Evolutionary conservation across 805 yeast species (phyloP).

Genomic region (Kregervanrija fluxuum): DNA sequence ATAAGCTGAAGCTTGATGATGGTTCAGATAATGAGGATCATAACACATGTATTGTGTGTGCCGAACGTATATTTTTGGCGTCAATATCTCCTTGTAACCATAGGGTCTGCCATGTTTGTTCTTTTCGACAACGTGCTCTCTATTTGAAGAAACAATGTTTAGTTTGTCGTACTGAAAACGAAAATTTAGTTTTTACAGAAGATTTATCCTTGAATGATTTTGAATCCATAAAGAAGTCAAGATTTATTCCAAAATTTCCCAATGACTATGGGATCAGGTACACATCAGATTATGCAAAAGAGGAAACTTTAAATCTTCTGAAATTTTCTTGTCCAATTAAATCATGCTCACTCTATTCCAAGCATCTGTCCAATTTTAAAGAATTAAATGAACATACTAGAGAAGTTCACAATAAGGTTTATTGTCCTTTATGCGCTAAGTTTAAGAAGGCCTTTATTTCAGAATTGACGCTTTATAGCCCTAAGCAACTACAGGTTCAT

Average conservation of each 20-base stretch:
- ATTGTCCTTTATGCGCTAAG: slow-evolving; percentile 73
- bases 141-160: slow-evolving; percentile 70
- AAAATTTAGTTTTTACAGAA: slow-evolving; percentile 51
- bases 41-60: slow-evolving; percentile 74
- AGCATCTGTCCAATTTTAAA: slow-evolving; percentile 41
- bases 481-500: slow-evolving; percentile 61
- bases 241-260: slow-evolving; percentile 17
- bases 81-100: slow-evolving; percentile 83
- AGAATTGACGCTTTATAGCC: slow-evolving; percentile 59
- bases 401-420: slow-evolving; percentile 50
- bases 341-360: slow-evolving; percentile 13
- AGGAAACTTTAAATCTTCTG: slow-evolving; percentile 44
- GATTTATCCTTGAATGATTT: slow-evolving; percentile 33
- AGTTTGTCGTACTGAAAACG: slow-evolving; percentile 72
- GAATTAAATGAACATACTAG: slow-evolving; percentile 59
- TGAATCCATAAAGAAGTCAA: slow-evolving; percentile 6
- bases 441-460: slow-evolving; percentile 69
- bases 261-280: slow-evolving; percentile 51
- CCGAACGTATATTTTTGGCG: slow-evolving; percentile 54
- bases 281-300: slow-evolving; percentile 42
- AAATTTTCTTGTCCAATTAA: slow-evolving; percentile 47
- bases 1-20: neutral
- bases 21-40: slow-evolving; percentile 2
- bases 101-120: slow-evolving; percentile 73
- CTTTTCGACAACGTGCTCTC: slow-evolving; percentile 75